Evolutionary conservation across 2,329 filamentous ascomycete species (phyloP), one percentile per base, ranked within the genome.

Genomic region (Fragosphaeria purpurea): DNA sequence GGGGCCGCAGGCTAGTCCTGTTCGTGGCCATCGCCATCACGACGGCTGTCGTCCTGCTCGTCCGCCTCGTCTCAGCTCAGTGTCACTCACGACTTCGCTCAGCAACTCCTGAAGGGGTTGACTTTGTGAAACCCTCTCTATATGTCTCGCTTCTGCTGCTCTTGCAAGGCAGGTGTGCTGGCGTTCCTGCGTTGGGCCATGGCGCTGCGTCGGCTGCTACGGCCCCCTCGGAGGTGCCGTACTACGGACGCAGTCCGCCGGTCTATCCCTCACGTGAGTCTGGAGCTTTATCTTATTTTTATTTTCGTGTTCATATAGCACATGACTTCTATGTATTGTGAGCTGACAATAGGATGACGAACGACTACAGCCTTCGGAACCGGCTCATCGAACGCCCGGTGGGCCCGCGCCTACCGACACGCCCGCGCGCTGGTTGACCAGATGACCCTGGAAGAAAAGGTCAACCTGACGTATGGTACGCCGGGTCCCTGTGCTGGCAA

Each of bases 381-480:
- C 41, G 64, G 63, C 41, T 57, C 58, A 12, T 61, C 61, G 9
- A 60, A 47, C 49, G 9, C 37, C 1, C 48, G 51, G 33, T 71
- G 69, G 69, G 54, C 63, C 6, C 45, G 55, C n/a, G 63, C 68
- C 32, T 68, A 69, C 52, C 42, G 53, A 2, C 60, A 61, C 30
- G 68, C 69, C 10, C 58, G 54, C n/a, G 57, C 52, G 2, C 55
- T 70, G 7, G 66, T 70, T 11, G 58, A 61, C 5, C 59, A 66
- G 53, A 61, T 72, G 59, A 71, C 64, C 2, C 53, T 67, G 7
- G 64, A 66, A 41, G 68, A 71, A 46, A 69, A 68, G 60, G 63
- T 64, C 38, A 67, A 63, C 49, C 52, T 71, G 42, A 71, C 69
- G 1, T 64, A 62, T 5, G 69, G 69, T 41, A 60, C 53, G 12